Percentiles rank a stretch among this genome's conserved stretches.
Conservation (phyloP, 1,284 basidiomycete species). For the Sanguinoderma infundibulare region DNA sequence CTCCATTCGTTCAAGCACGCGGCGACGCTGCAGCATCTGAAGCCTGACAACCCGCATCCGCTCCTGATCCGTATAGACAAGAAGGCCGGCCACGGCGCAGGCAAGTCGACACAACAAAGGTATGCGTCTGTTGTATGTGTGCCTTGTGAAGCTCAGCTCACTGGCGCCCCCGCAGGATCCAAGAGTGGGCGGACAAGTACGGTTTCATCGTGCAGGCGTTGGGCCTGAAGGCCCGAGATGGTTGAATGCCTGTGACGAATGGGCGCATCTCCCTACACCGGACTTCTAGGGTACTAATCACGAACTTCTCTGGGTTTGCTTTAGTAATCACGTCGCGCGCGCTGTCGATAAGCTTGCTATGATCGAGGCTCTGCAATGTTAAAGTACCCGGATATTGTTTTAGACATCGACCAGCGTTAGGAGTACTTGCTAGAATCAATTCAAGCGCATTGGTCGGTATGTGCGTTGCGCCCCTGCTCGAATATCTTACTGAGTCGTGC, state of each 20-base stretch:
- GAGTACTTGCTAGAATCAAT: background rate
- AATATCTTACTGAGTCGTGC: background rate
- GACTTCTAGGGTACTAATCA: slow-evolving; percentile 1
- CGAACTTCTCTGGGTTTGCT: background rate
- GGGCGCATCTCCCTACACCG: background rate
- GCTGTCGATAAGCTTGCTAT: slow-evolving; percentile 8
- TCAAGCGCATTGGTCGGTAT: background rate
- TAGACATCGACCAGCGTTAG: background rate
- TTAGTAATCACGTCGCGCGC: background rate
- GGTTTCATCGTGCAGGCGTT: slow-evolving; percentile 74
- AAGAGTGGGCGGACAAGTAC: slow-evolving; percentile 78
- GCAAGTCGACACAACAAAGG: slow-evolving; percentile 79
- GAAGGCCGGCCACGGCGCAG: slow-evolving; percentile 82
- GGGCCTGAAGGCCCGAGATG: slow-evolving; percentile 41
- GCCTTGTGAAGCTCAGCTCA: background rate
- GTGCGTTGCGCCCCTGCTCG: background rate
- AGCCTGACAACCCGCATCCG: slow-evolving; percentile 69
- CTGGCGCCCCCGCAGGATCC: slow-evolving; percentile 51
- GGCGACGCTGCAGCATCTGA: slow-evolving; percentile 70
- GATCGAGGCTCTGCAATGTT: slow-evolving; percentile 6
- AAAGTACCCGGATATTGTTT: background rate
- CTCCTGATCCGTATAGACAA: slow-evolving; percentile 77
- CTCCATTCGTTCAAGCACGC: slow-evolving; percentile 83
- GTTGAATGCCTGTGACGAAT: slow-evolving; percentile 2
- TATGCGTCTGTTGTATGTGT: slow-evolving; percentile 31